Conservation (phyloP, 805 yeast genomes). For the Danielozyma ontarioensis region DNA sequence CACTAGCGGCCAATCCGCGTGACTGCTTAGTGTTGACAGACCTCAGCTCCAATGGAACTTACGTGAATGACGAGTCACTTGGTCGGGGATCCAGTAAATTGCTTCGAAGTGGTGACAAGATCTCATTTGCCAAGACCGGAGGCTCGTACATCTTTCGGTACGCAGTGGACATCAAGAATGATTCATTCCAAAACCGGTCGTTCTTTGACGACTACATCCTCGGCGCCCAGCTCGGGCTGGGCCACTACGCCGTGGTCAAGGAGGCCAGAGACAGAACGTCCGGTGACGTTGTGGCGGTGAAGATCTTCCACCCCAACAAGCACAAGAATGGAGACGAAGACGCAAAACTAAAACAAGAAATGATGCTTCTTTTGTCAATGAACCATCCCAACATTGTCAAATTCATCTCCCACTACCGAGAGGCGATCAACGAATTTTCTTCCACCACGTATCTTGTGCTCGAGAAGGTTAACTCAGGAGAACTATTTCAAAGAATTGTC, state of each 20-base stretch:
- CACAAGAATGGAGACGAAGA: conserved; percentile 16
- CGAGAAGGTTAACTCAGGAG: conserved; percentile 73
- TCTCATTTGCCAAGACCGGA: conserved; percentile 51
- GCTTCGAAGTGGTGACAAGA: conserved; percentile 58
- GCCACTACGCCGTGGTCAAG: conserved; percentile 79
- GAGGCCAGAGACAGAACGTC: conserved; percentile 56
- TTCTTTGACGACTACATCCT: conserved; percentile 54
- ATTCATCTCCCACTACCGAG: conserved; percentile 53
- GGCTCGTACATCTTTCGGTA: conserved; percentile 49
- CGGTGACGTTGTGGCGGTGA: conserved; percentile 65
- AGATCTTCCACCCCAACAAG: conserved; percentile 60
- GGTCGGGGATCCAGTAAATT: conserved; percentile 45
- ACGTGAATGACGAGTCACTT: conserved; percentile 51
- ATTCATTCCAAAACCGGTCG: conserved; percentile 22
- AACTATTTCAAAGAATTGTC: conserved; percentile 67
- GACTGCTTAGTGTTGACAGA: conserved; percentile 49
- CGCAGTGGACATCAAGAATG: conserved; percentile 18
- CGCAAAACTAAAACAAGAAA: conserved; percentile 54
- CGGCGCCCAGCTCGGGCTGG: conserved; percentile 63
- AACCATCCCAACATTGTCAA: conserved; percentile 69
- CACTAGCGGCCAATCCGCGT: conserved; percentile 28
- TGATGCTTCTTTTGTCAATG: conserved; percentile 58
- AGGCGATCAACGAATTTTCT: conserved; percentile 46
- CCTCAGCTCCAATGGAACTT: conserved; percentile 61
- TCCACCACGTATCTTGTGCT: conserved; percentile 58